These are phyloP conservation scores for Metroxylon sagu DNA, from an alignment of 176 grass and related monocot species.

Conservation along the genomic window DNA sequence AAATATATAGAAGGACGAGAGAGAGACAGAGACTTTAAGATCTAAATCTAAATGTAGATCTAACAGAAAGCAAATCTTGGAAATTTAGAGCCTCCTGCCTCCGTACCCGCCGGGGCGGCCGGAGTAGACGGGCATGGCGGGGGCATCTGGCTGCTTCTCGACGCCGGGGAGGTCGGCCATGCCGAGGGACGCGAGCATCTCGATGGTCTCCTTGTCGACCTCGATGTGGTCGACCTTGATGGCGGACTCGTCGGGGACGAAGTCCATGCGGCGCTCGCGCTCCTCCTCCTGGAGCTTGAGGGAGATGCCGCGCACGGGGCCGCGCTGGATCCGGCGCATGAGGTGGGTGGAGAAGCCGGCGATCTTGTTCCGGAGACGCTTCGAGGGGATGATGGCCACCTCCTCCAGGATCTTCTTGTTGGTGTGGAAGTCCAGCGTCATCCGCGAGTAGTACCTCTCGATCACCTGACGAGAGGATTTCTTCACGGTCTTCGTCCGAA, in stretches of 20 bases:
- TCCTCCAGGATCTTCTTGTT: constrained; percentile 18
- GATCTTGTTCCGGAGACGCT: constrained; percentile 16
- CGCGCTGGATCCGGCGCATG: constrained; percentile 15
- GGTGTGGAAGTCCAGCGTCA: constrained; percentile 15
- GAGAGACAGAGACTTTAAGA: too few relatives aligned
- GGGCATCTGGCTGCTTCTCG: constrained; percentile 1
- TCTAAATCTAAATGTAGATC: too few relatives aligned
- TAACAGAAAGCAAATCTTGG: too few relatives aligned
- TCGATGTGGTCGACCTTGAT: constrained; percentile 8
- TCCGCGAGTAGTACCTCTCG: constrained; percentile 9
- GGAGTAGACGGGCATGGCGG: background rate
- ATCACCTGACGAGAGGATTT: constrained; percentile 10
- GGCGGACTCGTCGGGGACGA: constrained; percentile 18
- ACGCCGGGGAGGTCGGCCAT: constrained; percentile 10
- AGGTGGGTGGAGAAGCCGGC: constrained; percentile 12
- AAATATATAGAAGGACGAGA: too few relatives aligned
- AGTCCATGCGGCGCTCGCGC: constrained; percentile 20
- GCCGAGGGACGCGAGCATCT: constrained; percentile 10
- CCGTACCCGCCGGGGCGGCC: too few relatives aligned
- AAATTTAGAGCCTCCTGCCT: too few relatives aligned
- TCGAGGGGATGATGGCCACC: constrained; percentile 16
- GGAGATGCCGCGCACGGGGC: constrained; percentile 13
- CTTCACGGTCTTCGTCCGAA: constrained; percentile 15
- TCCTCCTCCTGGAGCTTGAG: constrained; percentile 19
- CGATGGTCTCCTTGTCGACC: constrained; percentile 14